Evolutionary conservation across 768 basidiomycete genomes (phyloP).

Genomic region (Leccinum obscurum): DNA sequence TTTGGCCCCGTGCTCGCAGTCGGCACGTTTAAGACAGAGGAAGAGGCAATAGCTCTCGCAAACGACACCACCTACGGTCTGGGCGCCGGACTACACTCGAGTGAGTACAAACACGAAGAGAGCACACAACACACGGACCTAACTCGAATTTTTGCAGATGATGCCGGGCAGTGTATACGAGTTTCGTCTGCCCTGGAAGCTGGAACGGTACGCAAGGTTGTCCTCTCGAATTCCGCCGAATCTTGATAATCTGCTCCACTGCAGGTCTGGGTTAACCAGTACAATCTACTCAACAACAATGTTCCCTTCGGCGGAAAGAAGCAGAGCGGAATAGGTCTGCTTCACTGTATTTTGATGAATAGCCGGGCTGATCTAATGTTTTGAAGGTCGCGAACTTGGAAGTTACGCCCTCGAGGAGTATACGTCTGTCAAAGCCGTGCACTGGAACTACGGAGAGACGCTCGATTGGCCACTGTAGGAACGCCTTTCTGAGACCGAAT

Average conservation of each 20-base stretch:
- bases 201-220: slow-evolving; percentile 63
- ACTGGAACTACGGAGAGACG: slow-evolving; percentile 87
- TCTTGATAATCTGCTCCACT: slow-evolving; percentile 9
- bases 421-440: slow-evolving; percentile 77
- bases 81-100: slow-evolving; percentile 88
- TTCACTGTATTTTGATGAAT: not conserved
- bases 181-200: slow-evolving; percentile 86
- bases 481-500: not conserved
- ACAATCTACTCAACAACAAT: slow-evolving; percentile 79
- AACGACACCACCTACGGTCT: slow-evolving; percentile 91
- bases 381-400: slow-evolving; percentile 81
- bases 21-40: slow-evolving; percentile 81
- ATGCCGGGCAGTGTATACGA: slow-evolving; percentile 87
- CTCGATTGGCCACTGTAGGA: slow-evolving; percentile 72
- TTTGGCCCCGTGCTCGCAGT: slow-evolving; percentile 93
- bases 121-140: not conserved
- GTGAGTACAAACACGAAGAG: slow-evolving; percentile 42
- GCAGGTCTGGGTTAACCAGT: slow-evolving; percentile 96
- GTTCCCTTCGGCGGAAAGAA: slow-evolving; percentile 97
- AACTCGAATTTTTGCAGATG: slow-evolving; percentile 42
- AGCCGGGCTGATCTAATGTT: slow-evolving; percentile 9
- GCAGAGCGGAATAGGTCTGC: slow-evolving; percentile 78
- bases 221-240: not conserved
- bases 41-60: slow-evolving; percentile 80
- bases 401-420: slow-evolving; percentile 84